Conservation (phyloP, 2,329 filamentous ascomycete species). For the Hypomyces rosellus region DNA sequence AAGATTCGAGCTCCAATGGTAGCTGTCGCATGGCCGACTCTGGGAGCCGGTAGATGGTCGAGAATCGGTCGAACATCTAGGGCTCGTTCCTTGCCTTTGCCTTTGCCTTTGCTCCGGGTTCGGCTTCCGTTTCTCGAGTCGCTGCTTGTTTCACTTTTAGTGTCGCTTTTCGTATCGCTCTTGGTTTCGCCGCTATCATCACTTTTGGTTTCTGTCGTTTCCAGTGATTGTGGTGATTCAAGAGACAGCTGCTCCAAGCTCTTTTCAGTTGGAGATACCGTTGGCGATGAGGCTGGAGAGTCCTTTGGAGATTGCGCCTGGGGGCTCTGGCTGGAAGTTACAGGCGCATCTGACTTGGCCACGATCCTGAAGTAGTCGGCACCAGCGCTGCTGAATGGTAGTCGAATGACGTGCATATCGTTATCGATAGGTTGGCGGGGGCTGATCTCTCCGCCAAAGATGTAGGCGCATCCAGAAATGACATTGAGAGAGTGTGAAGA, state of each 20-base stretch:
- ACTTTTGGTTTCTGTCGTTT: conserved; percentile 2
- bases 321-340: conserved; percentile 11
- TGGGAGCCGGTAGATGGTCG: conserved; percentile 53
- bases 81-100: conserved; percentile 36
- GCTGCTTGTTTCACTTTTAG: conserved; percentile 5
- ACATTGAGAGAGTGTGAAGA: conserved; percentile 69
- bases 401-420: conserved; percentile 58
- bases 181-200: neutral
- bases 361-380: conserved; percentile 56
- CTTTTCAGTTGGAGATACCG: conserved; percentile 21
- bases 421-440: conserved; percentile 66
- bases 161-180: conserved; percentile 1
- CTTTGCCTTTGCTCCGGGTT: conserved; percentile 26
- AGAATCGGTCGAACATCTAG: conserved; percentile 21
- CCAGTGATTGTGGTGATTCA: conserved; percentile 19
- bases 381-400: conserved; percentile 51
- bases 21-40: conserved; percentile 67
- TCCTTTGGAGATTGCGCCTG: conserved; percentile 10
- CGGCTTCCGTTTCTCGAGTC: conserved; percentile 4
- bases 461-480: conserved; percentile 48
- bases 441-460: conserved; percentile 71
- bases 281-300: neutral
- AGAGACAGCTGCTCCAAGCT: conserved; percentile 38
- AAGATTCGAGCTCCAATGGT: conserved; percentile 66
- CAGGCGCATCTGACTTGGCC: conserved; percentile 40